Conservation (phyloP, 352 stramenopile species). For the Plasmopara muralis region DNA sequence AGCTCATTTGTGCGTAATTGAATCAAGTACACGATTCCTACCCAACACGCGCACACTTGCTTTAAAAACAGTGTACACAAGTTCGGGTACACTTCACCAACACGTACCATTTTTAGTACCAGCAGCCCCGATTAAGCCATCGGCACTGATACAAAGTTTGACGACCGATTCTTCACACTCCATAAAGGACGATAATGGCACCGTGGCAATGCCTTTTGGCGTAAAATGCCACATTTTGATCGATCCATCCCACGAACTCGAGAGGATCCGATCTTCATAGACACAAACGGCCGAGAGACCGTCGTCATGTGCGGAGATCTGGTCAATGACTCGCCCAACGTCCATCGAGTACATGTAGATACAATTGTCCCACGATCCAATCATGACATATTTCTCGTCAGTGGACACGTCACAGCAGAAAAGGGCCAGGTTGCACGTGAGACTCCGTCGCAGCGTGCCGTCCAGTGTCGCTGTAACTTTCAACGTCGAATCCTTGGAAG, state of each 20-base stretch:
- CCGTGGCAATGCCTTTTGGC: slow-evolving; percentile 50
- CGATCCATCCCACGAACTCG: slow-evolving; percentile 67
- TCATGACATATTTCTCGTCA: slow-evolving; percentile 80
- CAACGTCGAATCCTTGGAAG: slow-evolving; percentile 66
- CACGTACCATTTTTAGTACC: slow-evolving; percentile 55
- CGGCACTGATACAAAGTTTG: slow-evolving; percentile 56
- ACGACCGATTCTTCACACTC: slow-evolving; percentile 71
- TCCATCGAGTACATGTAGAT: slow-evolving; percentile 88
- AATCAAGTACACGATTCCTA: slow-evolving; percentile 62
- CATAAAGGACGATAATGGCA: slow-evolving; percentile 61
- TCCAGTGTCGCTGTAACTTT: slow-evolving; percentile 68
- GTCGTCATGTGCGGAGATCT: slow-evolving; percentile 76
- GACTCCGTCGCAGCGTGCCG: slow-evolving; percentile 51
- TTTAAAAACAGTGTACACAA: neutral
- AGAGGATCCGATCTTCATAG: slow-evolving; percentile 65
- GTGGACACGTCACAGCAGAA: slow-evolving; percentile 71
- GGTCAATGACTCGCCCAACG: slow-evolving; percentile 68
- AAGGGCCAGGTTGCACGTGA: slow-evolving; percentile 73
- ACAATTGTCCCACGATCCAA: slow-evolving; percentile 77
- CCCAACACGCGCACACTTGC: neutral
- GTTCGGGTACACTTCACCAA: neutral
- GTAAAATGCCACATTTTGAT: slow-evolving; percentile 82
- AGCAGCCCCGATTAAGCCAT: slow-evolving; percentile 52
- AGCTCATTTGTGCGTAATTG: slow-evolving; percentile 62
- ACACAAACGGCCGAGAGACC: slow-evolving; percentile 70